Base-by-base conservation (phyloP, 2,329 filamentous ascomycete genomes). In the Monosporascus sp. region DNA sequence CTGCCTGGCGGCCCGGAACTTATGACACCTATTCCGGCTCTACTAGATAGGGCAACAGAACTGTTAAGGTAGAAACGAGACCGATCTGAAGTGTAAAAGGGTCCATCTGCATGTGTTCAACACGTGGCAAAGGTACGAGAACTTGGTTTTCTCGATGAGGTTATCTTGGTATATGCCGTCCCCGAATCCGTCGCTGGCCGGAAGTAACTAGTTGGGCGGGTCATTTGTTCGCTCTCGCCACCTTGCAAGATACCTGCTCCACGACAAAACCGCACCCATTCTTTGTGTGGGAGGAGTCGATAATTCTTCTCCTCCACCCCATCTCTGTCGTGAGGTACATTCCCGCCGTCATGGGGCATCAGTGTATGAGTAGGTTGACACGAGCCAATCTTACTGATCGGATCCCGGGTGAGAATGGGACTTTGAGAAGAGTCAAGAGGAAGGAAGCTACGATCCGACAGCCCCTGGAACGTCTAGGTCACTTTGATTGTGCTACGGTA, bases 161-260 rank as follows among this genome's bases (percentile, higher is more conserved):
- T 78, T 69, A 53, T 80, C 78, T 50, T 68, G 70, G 60, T 80
- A 81, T 4, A 81, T 67, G 0, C 78, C 78, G 14, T 67, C 69
- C 6, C 73, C 72, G 59, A 81, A 72, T 9, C 78, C 40, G 67
- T 68, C 0, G 77, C 71, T 0, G 78, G 76, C 73, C 74, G 80
- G 58, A 69, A 66, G 59, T 68, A 70, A 52, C 65, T 70, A 4
- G 65, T 72, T 1, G 75, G 73, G 49, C 77, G 73, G 27, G 75
- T 63, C 3, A 77, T 66, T 17, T 63, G 61, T 40, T 74, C 68
- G 9, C 71, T 66, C 56, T 80, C 78, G n/a, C 66, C 64, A 50
- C 78, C 76, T 20, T 61, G 67, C 51, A 79, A 68, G 24, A 73
- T 77, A 0, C 78, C 78, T 24, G 80, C 60, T 1, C 73, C 74